Percentiles rank a stretch among this genome's conserved stretches.
Evolutionary conservation across 2,329 filamentous ascomycete species (phyloP).

Genomic region (Leptographium flavum): DNA sequence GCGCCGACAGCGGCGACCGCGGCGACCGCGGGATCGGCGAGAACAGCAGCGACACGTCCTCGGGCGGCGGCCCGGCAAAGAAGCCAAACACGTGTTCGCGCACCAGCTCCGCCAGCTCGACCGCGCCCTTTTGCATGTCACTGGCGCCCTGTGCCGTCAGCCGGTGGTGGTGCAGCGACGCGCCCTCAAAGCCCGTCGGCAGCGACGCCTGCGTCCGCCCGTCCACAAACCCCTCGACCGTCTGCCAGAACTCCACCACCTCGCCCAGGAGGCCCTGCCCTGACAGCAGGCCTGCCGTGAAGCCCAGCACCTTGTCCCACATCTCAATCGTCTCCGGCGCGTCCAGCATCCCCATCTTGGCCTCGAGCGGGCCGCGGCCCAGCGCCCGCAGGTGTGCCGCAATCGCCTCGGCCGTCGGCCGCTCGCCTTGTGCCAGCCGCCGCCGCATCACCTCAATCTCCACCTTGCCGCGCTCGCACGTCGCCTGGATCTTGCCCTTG

Average conservation of each 20-base stretch:
- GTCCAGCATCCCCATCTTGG: conserved; percentile 54
- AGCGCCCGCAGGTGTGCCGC: conserved; percentile 66
- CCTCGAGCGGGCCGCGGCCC: conserved; percentile 49
- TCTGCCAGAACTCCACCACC: conserved; percentile 88
- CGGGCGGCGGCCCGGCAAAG: conserved; percentile 76
- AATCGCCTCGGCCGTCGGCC: conserved; percentile 52
- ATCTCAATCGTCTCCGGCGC: conserved; percentile 69
- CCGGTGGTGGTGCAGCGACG: conserved; percentile 68
- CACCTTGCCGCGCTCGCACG: conserved; percentile 73
- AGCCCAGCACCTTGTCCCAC: conserved; percentile 77
- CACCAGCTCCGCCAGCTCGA: conserved; percentile 72
- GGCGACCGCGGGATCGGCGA: conserved; percentile 65
- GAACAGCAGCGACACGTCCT: conserved; percentile 78
- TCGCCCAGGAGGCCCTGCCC: conserved; percentile 74
- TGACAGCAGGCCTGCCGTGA: conserved; percentile 61
- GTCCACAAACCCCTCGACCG: conserved; percentile 75
- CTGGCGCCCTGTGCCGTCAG: conserved; percentile 56
- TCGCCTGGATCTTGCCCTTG: conserved; percentile 67
- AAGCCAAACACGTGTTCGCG: conserved; percentile 68
- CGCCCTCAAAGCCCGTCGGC: conserved; percentile 67
- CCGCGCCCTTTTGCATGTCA: conserved; percentile 61
- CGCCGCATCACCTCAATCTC: conserved; percentile 87
- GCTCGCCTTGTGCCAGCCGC: conserved; percentile 52
- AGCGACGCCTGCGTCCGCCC: conserved; percentile 69
- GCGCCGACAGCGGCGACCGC: conserved; percentile 44